Evolutionary conservation across 2,329 filamentous ascomycete genomes (phyloP), one percentile per base, ranked within the genome.

Genomic region (Lecanoromycetidae sp.): DNA sequence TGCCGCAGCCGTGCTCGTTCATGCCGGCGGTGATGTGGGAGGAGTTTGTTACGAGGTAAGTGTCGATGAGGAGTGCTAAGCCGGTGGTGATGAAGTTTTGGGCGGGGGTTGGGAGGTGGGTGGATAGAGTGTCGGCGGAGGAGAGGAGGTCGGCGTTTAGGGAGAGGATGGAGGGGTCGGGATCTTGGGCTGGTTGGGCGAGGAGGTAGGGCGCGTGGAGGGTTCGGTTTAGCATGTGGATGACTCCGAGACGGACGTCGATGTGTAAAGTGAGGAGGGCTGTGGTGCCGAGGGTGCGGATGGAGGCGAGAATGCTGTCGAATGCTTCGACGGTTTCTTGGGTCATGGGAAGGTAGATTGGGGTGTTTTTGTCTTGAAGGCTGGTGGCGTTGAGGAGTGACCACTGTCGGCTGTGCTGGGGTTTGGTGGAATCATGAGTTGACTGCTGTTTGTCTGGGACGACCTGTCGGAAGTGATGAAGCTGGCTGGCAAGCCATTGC

Each of bases 401-500:
- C 88, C 88, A 95, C 49, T 87, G 77, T 49, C 84, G 79, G 55
- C 75, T 80, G 50, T 82, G 77, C 57, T 75, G 63, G 60, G 53
- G 51, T 71, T 64, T 48, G 60, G 62, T 22, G 59, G 64, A 46
- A 59, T 66, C 22, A 60, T 56, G 41, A n/a, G n/a, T n/a, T n/a
- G n/a, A n/a, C n/a, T n/a, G n/a, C n/a, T n/a, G 58, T 55, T 66
- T 54, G 79, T 75, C 26, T 78, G 79, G 62, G 87, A 79, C 30
- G 77, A 76, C 37, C 84, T 79, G 51, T 82, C 79, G 44, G 44
- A 98, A 72, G 48, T 84, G 74, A n/a, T 74, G 70, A 34, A 94
- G 79, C 66, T 90, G 91, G 56, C 82, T 82, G 17, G 84, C 80
- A 29, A 98, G 77, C 91, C 91, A 98, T 70, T 93, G 91, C 68